Percentiles rank a stretch among this genome's conserved stretches.
Conservation (phyloP, 148 eudicot species). For the Nepenthes mirabilis region DNA sequence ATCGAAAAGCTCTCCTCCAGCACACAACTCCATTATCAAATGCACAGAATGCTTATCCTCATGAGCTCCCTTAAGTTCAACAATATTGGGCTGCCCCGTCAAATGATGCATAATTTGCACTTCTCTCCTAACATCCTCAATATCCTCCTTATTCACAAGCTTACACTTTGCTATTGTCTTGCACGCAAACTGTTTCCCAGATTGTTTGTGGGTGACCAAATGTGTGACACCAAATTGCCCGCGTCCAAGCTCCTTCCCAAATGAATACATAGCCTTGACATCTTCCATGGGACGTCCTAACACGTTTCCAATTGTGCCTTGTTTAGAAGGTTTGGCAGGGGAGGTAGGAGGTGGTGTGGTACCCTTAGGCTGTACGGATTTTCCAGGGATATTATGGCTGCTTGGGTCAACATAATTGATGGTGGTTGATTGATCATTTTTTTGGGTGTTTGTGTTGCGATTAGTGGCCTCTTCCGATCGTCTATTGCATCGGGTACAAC, state of each 20-base stretch:
- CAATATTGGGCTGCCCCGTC: conserved; percentile 71
- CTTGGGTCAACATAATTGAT: background rate
- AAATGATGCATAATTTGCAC: conserved; percentile 87
- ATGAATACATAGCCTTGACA: conserved; percentile 16
- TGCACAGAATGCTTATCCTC: conserved; percentile 91
- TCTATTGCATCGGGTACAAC: conserved; percentile 25
- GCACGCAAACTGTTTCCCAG: conserved; percentile 45
- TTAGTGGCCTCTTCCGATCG: background rate
- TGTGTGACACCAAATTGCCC: conserved; percentile 56
- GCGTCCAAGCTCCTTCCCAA: conserved; percentile 55
- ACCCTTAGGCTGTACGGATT: background rate
- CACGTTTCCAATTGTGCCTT: conserved; percentile 29
- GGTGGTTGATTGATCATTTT: background rate
- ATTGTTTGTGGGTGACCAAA: conserved; percentile 30
- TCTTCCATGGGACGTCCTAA: conserved; percentile 56
- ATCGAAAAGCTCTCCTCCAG: conserved; percentile 91
- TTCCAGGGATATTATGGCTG: conserved; percentile 11
- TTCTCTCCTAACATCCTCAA: conserved; percentile 85
- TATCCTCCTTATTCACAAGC: conserved; percentile 73
- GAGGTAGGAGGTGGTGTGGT: conserved; percentile 21
- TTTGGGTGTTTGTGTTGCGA: background rate
- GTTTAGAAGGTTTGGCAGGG: conserved; percentile 14
- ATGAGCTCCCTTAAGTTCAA: conserved; percentile 72
- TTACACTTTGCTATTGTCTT: conserved; percentile 66
- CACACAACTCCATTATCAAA: conserved; percentile 90